Conservation (phyloP, 179 eudicot genomes). For the Spinacia oleracea region DNA sequence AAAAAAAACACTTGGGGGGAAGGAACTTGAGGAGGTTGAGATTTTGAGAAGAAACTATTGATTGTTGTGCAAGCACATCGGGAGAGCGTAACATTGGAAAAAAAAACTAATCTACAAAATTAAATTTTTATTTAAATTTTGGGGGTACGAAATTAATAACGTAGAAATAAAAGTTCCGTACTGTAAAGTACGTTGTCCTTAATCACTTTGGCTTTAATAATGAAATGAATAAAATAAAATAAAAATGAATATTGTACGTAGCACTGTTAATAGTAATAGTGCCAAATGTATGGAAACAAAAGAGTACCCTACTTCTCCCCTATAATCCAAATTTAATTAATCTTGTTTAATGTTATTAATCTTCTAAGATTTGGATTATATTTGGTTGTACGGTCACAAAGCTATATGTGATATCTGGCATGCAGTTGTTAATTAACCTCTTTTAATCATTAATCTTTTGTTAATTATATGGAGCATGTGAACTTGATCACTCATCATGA, state of each 20-base stretch:
- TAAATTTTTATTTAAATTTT: neutral
- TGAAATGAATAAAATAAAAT: no score
- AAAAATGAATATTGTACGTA: neutral
- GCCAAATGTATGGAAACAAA: constrained; percentile 2
- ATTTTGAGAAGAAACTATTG: neutral
- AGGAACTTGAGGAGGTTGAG: neutral
- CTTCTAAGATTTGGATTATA: constrained; percentile 26
- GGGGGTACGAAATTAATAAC: neutral
- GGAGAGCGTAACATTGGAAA: constrained; percentile 3
- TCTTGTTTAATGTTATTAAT: constrained; percentile 9
- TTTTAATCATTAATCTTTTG: constrained; percentile 12
- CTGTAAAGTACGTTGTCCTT: constrained; percentile 28
- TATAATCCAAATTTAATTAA: neutral
- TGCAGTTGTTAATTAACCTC: constrained; percentile 2
- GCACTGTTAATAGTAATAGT: neutral
- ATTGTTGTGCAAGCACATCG: constrained; percentile 16
- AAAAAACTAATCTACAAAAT: neutral
- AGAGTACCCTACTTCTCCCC: neutral
- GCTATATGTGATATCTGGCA: constrained; percentile 7
- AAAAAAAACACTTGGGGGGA: neutral
- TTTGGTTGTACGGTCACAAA: constrained; percentile 12
- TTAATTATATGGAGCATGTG: constrained; percentile 22
- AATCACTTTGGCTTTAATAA: neutral
- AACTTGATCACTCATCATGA: neutral
- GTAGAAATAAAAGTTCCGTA: constrained; percentile 32